Base-by-base conservation (phyloP, 257 asterid species). In the Solanum sparsipilum region DNA sequence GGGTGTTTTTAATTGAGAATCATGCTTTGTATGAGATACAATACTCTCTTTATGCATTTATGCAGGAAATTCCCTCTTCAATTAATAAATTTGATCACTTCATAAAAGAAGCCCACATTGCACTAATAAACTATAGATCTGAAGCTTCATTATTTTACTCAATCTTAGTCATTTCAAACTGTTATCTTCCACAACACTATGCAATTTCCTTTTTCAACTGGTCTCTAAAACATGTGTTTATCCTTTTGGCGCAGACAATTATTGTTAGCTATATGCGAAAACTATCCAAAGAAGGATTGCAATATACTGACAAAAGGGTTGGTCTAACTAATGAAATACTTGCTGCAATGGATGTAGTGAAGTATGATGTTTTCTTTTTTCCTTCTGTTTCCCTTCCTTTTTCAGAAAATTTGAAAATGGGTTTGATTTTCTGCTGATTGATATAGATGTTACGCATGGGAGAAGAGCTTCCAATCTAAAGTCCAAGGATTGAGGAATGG, bases 311-410 rank as follows among this genome's bases (percentile, higher is more conserved):
- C 92, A 91, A 89, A 91, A 93, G 99, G 91, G 96, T 96, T 73
- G 98, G 99, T 56, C 92, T 95, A 65, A 93, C 92, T 94, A 96
- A 96, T 70, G 99, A 96, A 90, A 92, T 96, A 89, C 90, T 96
- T 91, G 94, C 94, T 46, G 95, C 99, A 83, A 96, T 96, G 98
- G 99, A 95, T 90, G 91, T 95, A 6, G 99, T 96, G 84, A 96
- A 96, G 99, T 96, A 93, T 87, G 93, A n/a, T 21, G 78, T 56
- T 63, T 58, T 38, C 35, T 65, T 44, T 21, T 34, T 84, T 84
- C 56, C 76, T 58, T 35, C 25, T 38, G 9, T 58, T 21, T 67
- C 12, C 27, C 38, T 32, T n/a, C 41, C 29, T 15, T 34, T 38
- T 44, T 71, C 23, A 71, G 23, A 81, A 44, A 46, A 81, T 44